Conservation (phyloP, 441 rosid species). For the Adansonia gregorii region DNA sequence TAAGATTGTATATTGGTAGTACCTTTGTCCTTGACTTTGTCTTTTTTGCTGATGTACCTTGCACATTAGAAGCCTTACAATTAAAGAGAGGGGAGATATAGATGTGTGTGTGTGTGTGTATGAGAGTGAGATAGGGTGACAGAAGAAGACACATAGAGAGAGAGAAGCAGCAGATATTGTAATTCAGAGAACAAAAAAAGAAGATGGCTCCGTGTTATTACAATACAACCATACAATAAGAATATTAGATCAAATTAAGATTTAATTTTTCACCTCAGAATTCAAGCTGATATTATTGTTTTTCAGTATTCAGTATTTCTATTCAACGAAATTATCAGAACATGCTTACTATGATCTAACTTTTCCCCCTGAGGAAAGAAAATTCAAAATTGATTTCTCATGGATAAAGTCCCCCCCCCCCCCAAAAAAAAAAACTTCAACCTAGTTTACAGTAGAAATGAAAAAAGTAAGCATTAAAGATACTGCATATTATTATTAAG, state of each 20-base stretch:
- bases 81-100: constrained; percentile 4
- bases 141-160: constrained; percentile 13
- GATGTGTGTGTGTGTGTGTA: not conserved
- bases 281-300: not conserved
- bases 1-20: constrained; percentile 27
- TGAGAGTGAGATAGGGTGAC: not conserved
- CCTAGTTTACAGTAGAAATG: not conserved
- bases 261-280: constrained; percentile 8
- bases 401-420: not conserved
- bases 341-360: not conserved
- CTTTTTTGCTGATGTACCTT: constrained; percentile 72
- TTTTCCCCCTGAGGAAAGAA: not conserved
- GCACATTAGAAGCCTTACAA: constrained; percentile 55
- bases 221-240: not conserved
- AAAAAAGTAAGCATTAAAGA: not conserved
- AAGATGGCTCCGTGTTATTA: not conserved
- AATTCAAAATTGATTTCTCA: constrained; percentile 5
- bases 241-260: not conserved
- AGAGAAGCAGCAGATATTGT: constrained; percentile 13
- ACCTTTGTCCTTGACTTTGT: constrained; percentile 67
- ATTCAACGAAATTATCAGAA: not conserved
- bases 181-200: not conserved
- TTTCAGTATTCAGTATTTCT: not conserved
- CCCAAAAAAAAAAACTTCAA: not conserved
- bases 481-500: not conserved